These are phyloP conservation scores for Hibiscus mutabilis DNA, from an alignment of 345 rosid genomes.

Conservation along the genomic window DNA sequence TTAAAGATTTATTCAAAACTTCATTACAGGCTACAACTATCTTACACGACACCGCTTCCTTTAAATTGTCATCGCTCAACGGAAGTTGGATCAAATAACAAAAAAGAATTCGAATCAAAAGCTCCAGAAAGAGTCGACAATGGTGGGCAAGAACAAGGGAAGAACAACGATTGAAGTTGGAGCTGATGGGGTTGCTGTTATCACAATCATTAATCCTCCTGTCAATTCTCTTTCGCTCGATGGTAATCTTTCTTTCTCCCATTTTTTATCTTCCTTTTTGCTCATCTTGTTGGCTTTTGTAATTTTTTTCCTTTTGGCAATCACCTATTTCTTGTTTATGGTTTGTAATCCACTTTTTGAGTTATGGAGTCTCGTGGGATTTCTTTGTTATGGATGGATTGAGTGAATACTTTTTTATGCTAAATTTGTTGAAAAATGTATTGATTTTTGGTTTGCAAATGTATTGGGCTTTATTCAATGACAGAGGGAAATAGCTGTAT, in stretches of 20 bases:
- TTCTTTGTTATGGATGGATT: background rate
- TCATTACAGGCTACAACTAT: background rate
- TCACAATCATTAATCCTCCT: conserved; percentile 79
- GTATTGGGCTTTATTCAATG: background rate
- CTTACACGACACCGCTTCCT: conserved; percentile 13
- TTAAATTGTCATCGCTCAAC: background rate
- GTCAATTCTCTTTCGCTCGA: conserved; percentile 82
- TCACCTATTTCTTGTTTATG: background rate
- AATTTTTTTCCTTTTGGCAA: background rate
- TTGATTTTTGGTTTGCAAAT: background rate
- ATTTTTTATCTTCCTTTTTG: background rate
- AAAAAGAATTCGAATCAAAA: background rate
- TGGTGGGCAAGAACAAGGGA: conserved; percentile 42
- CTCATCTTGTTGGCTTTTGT: background rate
- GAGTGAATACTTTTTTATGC: background rate
- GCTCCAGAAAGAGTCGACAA: background rate
- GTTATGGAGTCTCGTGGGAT: background rate
- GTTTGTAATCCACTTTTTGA: conserved; percentile 4
- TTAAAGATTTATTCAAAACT: background rate
- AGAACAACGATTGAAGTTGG: conserved; percentile 72
- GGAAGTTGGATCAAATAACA: background rate
- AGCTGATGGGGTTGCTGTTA: conserved; percentile 77
- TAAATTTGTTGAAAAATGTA: background rate
- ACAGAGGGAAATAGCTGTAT: background rate
- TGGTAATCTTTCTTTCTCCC: conserved; percentile 29